Base-by-base conservation (phyloP, 768 basidiomycete species). In the Suillus plorans region DNA sequence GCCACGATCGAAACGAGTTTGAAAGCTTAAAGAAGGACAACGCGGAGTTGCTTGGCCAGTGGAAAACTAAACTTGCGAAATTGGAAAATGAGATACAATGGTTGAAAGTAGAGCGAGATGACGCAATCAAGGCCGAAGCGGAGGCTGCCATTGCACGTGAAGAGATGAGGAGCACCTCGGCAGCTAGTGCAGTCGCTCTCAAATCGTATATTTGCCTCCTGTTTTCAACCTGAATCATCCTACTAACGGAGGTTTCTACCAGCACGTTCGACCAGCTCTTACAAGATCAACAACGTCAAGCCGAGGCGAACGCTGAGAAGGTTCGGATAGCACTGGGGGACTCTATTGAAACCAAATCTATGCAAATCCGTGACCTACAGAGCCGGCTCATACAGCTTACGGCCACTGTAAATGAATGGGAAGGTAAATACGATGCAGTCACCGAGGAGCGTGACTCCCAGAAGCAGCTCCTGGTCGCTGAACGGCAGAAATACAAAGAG, bases 31-130 rank as follows among this genome's bases (percentile, higher is more conserved):
- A 59, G 41, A 42, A 9, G 25, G 10, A 20, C 10, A 41, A 31
- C 5, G 18, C 18, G 41, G 41, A 42, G 39, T 42, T 20, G 5
- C 25, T 42, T 25, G 20, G 5, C 10, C 25, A 59, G 6, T 31
- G 58, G 22, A 28, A 42, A 37, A 28, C 18, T 18, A 25, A 28
- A 42, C 10, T 59, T 10, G 13, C 41, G 18, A 20, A 4, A 28
- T 5, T 59, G 25, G 58, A 59, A 42, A 31, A 20, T 42, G 41
- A 42, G 10, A 42, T 31, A 13, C 12, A 28, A 13, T 42, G 10
- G 25, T 59, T 59, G 18, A 59, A 42, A 59, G 5, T 13, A 44
- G 58, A 59, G 25, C 58, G 58, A 42, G 58, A 59, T 28, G 41
- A 42, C 18, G 58, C 58, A 0, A 6, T 31, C 10, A 59, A 25